Conservation (phyloP, 2,329 filamentous ascomycete species). For the Uncinocarpus reesii region DNA sequence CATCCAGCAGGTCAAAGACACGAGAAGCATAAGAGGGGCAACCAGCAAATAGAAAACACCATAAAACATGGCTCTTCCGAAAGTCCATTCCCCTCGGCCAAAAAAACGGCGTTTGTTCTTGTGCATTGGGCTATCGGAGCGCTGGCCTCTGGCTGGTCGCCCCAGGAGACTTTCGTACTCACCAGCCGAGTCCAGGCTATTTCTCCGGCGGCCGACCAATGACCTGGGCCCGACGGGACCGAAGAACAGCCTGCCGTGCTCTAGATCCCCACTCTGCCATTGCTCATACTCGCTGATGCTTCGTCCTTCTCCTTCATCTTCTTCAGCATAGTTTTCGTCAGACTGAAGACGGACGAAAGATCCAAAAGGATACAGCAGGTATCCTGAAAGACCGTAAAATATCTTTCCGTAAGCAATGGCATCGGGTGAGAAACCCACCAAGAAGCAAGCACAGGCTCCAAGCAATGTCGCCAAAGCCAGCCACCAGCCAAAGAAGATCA, state of each 20-base stretch:
- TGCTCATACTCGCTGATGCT: constrained; percentile 98
- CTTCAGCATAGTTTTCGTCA: constrained; percentile 86
- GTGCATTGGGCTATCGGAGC: constrained; percentile 33
- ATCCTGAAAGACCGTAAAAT: constrained; percentile 71
- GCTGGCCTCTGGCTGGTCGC: constrained; percentile 46
- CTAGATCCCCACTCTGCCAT: constrained; percentile 95
- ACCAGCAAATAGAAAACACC: constrained; percentile 90
- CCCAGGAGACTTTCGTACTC: constrained; percentile 87
- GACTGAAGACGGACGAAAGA: constrained; percentile 89
- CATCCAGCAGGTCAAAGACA: constrained; percentile 87
- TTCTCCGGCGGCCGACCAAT: constrained; percentile 72
- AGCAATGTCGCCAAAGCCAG: constrained; percentile 64
- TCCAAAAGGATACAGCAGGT: constrained; percentile 92
- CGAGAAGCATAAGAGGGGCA: constrained; percentile 72
- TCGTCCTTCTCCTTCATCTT: constrained; percentile 88
- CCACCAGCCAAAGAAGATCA: constrained; percentile 92
- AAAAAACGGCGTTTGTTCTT: constrained; percentile 74
- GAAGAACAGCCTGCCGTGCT: constrained; percentile 92
- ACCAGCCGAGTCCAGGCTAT: constrained; percentile 77
- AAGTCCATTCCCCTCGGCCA: constrained; percentile 88
- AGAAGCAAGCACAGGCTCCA: constrained; percentile 66
- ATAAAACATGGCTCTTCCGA: constrained; percentile 92
- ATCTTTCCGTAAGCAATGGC: constrained; percentile 77
- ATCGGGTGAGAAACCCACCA: constrained; percentile 68
- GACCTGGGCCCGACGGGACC: constrained; percentile 68